phyloP scores from a whole-genome alignment of 129 eudicot species.

The Logfia minima region DNA sequence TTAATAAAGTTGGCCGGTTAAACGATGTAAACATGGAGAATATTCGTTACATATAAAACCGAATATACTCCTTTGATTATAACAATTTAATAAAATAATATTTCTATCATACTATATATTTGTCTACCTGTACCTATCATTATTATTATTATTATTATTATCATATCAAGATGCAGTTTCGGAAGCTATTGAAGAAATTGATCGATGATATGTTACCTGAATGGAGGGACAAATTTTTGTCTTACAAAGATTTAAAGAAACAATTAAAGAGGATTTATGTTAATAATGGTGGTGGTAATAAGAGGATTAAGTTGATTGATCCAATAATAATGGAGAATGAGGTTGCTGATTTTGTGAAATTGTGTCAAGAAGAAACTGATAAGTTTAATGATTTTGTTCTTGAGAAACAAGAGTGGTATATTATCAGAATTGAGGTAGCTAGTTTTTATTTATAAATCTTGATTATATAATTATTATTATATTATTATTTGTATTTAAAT shows the following conservation, averaged over 20 bases:
- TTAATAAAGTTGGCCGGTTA: conserved; percentile 2
- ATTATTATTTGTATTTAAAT: not conserved
- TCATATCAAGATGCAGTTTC: conserved; percentile 46
- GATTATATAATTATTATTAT: not conserved
- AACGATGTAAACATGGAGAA: conserved; percentile 14
- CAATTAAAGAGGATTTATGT: conserved; percentile 47
- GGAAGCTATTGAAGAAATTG: conserved; percentile 45
- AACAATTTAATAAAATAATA: not conserved
- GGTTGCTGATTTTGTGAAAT: conserved; percentile 46
- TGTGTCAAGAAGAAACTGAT: conserved; percentile 52
- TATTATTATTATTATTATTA: not conserved
- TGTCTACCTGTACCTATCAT: not conserved
- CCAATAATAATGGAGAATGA: conserved; percentile 37
- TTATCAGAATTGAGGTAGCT: conserved; percentile 52
- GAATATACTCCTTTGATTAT: conserved; percentile 25
- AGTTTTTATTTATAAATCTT: not conserved
- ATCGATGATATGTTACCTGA: conserved; percentile 63
- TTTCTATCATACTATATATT: not conserved
- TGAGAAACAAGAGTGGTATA: conserved; percentile 66
- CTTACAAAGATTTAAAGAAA: conserved; percentile 64
- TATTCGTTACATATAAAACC: conserved; percentile 10
- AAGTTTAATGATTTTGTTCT: conserved; percentile 64
- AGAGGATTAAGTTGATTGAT: conserved; percentile 40
- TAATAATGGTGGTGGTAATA: conserved; percentile 29
- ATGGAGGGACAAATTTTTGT: conserved; percentile 67